Base-by-base conservation (phyloP, 768 basidiomycete genomes). In the Harrya chromipes region DNA sequence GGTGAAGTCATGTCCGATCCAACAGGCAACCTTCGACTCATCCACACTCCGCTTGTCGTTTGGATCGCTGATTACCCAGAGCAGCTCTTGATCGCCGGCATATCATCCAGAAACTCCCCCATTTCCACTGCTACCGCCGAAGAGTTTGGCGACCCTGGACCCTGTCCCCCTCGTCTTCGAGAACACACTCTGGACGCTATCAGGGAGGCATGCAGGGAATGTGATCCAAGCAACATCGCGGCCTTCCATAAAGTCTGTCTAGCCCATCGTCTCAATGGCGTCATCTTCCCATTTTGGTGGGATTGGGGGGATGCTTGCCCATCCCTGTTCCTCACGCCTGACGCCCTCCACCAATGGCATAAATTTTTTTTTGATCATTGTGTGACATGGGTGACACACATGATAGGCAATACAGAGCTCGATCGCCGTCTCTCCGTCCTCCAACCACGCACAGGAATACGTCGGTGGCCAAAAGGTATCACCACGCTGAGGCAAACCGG, bases 231-330 rank as follows among this genome's bases (percentile, higher is more conserved):
- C 12, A 16, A 45, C 6, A 40, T 50, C 3, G 7, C 33, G 1
- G 16, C 20, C 0, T 50, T 50, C 12, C 34, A 50, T 23, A 50
- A 50, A 9, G 10, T 27, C 4, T 50, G 39, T 6, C 29, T 50
- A 14, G 1, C 17, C 3, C 14, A 37, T 11, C 16, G 6, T 0
- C 34, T 42, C 3, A 49, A 43, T 17, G 34, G 47, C 23, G 47
- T 57, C 4, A 34, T 47, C 24, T 16, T n/a, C 1, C 72, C 65
- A 2, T 73, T 75, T 49, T 75, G 70, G 71, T n/a, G 46, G 0
- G 57, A 67, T 31, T 69, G 64, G 67, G 36, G 50, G 1, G 16
- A 56, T 9, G 49, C 58, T 0, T 52, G 61, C 6, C 63, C 61
- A 3, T 54, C 58, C 1, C 1, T 13, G 3, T 64, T 66, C 40